Evolutionary conservation across 176 grass and related monocot genomes (phyloP), one percentile per base, ranked within the genome.

Genomic region (Zoysia pacifica): DNA sequence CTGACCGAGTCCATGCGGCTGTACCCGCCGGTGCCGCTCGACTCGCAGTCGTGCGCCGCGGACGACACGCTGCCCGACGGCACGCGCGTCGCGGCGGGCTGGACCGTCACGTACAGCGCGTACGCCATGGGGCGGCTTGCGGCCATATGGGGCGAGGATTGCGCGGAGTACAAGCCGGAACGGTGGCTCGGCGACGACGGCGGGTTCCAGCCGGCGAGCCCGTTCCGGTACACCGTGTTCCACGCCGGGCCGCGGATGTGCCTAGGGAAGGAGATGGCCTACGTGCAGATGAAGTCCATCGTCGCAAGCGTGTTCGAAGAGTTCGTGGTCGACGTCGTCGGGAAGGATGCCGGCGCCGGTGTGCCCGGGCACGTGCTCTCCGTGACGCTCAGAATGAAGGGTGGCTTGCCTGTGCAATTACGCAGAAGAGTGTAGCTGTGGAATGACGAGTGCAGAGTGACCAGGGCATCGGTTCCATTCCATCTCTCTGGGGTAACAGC

Each of bases 251-350:
- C 51, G 4, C 14, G 51, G 51, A 54, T 5, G 51, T 54, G 51
- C 18, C 70, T 87, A 1, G 88, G 84, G 16, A 81, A 83, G 75
- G 82, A 87, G 72, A 87, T 88, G 84, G 84, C 81, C 1, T 88
- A 85, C 50, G 75, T 84, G 42, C 72, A 88, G 64, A 85, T 87
- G 67, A 80, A 91, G 58, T 81, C 82, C 4, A 44, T 91, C 12
- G 82, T 65, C 1, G 88, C 79, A 0, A 86, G 71, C 11, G 67
- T 91, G 48, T 50, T 94, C 0, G 86, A 91, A 7, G 79, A 84
- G 53, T 91, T 86, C 59, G 42, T 65, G 19, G 60, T 91, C 7
- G 81, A 50, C 48, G 74, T 87, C 41, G 56, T 60, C 56, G 52
- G 8, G 19, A 86, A 89, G 65, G 70, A 87, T 7, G 59, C 46